Base-by-base conservation (phyloP, 2,329 filamentous ascomycete genomes). In the Capronia americana region DNA sequence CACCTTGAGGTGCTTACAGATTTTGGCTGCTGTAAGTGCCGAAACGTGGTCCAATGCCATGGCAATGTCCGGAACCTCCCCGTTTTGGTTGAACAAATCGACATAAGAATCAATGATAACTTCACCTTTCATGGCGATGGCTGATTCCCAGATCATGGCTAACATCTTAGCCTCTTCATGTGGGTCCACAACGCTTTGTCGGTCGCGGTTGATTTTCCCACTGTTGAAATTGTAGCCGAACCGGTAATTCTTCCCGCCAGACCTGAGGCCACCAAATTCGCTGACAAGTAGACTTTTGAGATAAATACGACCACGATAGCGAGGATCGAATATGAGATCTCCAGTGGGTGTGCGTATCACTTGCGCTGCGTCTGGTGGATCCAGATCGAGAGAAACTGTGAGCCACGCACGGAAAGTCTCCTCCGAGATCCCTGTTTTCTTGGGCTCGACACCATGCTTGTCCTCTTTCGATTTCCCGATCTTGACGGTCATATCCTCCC, bases 11-110 rank as follows among this genome's bases (percentile, higher is more conserved):
- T 46, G 48, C 4, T 64, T 20, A 69, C 71, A 75, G 8, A 76
- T 67, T 2, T 26, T 55, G 17, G 55, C 24, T 23, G 72, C 66
- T 10, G 59, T 66, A 12, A 23, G 17, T 14, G 23, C 8, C 11
- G 67, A 53, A 12, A 73, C 67, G 12, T 66, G 28, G 12, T 60
- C 23, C 11, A 56, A 23, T 14, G 69, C 64, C 4, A 63, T n/a
- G 23, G 56, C 54, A 6, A 72, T 63, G 60, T 75, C 74, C 3
- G 38, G 53, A 57, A 65, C 72, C 0, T 58, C 55, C 26, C 66
- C 46, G 26, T 63, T 24, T 12, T 73, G 67, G n/a, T 66, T 51
- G 12, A 74, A 64, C 55, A 75, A 69, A 10, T 63, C 44, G n/a
- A 70, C 44, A 53, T 73, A 74, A 17, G 57, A 53, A 17, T 62